phyloP scores from a whole-genome alignment of 2,329 filamentous ascomycete species.

The Verticillium tricorpus region DNA sequence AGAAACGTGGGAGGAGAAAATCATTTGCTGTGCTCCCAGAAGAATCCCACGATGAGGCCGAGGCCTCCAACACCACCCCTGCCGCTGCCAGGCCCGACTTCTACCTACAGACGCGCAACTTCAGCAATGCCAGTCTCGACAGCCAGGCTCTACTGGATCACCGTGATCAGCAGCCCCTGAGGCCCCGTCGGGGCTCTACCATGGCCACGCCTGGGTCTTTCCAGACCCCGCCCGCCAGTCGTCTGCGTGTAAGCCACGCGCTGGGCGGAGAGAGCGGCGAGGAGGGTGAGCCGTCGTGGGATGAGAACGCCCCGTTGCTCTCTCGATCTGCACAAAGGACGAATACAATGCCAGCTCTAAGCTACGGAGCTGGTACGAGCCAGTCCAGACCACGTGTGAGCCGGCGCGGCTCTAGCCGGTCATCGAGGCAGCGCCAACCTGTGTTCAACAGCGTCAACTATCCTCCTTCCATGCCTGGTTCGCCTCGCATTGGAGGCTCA shows the following conservation, averaged over 20 bases:
- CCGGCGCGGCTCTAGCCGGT: slow-evolving; percentile 45
- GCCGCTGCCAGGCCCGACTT: slow-evolving; percentile 32
- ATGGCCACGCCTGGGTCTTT: slow-evolving; percentile 30
- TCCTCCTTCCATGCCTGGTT: slow-evolving; percentile 62
- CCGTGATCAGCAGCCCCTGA: slow-evolving; percentile 57
- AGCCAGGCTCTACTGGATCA: slow-evolving; percentile 87
- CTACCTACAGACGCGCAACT: slow-evolving; percentile 50
- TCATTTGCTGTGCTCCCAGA: slow-evolving; percentile 69
- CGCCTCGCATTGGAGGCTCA: slow-evolving; percentile 46
- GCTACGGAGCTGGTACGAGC: slow-evolving; percentile 6
- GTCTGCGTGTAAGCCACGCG: slow-evolving; percentile 16
- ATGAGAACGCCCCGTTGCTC: slow-evolving; percentile 54
- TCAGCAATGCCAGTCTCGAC: slow-evolving; percentile 83
- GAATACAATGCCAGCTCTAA: slow-evolving; percentile 7
- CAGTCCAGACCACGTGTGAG: slow-evolving; percentile 23
- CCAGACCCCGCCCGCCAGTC: slow-evolving; percentile 23
- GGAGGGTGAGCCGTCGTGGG: slow-evolving; percentile 36
- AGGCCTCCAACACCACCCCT: slow-evolving; percentile 18
- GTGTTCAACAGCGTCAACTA: slow-evolving; percentile 58
- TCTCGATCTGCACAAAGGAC: slow-evolving; percentile 33
- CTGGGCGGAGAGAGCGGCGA: slow-evolving; percentile 35
- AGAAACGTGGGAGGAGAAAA: slow-evolving; percentile 70
- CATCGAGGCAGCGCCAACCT: slow-evolving; percentile 39
- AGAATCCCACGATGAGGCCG: slow-evolving; percentile 39
- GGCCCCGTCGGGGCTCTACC: slow-evolving; percentile 57